These are phyloP conservation scores for Xylaria sp. DNA, from an alignment of 2,329 filamentous ascomycete genomes.

Conservation along the genomic window DNA sequence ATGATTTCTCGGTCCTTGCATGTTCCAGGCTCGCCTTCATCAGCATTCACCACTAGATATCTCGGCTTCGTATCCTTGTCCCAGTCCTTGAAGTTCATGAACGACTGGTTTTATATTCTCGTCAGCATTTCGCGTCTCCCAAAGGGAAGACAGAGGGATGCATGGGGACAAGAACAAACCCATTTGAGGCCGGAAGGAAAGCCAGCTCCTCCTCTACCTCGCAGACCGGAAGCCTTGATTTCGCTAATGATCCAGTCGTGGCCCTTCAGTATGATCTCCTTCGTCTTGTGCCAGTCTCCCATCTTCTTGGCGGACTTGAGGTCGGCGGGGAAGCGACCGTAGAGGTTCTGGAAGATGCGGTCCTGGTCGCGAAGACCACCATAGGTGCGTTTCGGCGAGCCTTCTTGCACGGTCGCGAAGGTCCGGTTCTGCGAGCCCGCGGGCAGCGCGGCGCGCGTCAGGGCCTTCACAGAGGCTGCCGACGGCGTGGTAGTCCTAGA, in stretches of 20 bases:
- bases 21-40: conserved; percentile 97
- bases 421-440: conserved; percentile 68
- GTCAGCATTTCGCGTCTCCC: conserved; percentile 7
- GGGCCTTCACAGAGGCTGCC: conserved; percentile 54
- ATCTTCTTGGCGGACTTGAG: conserved; percentile 96
- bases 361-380: conserved; percentile 95
- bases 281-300: conserved; percentile 99
- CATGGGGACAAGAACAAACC: conserved; percentile 63
- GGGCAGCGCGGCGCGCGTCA: conserved; percentile 53
- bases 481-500: conserved; percentile 57
- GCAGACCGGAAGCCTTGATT: conserved; percentile 94
- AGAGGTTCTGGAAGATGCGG: conserved; percentile 98
- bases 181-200: conserved; percentile 99
- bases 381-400: conserved; percentile 74
- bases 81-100: conserved; percentile 99
- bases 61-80: conserved; percentile 96
- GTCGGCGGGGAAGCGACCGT: conserved; percentile 90
- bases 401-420: conserved; percentile 85
- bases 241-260: conserved; percentile 99
- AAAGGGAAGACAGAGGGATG: background rate
- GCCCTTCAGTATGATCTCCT: conserved; percentile 96
- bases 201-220: conserved; percentile 95
- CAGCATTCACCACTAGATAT: conserved; percentile 97
- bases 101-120: conserved; percentile 70
- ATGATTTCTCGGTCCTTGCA: conserved; percentile 99